These are phyloP conservation scores for Eutypa lata DNA, from an alignment of 2,329 filamentous ascomycete genomes.

Conservation along the genomic window DNA sequence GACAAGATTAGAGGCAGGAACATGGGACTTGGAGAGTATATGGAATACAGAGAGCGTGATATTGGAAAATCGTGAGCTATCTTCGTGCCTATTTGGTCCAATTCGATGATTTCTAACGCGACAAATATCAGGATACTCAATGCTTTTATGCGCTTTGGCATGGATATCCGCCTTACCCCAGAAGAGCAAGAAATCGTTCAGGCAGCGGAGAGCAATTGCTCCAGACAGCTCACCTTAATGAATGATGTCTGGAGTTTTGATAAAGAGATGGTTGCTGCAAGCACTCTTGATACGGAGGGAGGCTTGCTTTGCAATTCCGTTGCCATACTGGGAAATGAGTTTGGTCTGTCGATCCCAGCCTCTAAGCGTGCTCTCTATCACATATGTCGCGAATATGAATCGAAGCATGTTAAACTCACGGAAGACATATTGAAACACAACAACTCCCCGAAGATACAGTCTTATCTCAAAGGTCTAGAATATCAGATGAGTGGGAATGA, in stretches of 20 bases:
- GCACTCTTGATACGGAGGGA: constrained; percentile 20
- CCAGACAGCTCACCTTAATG: constrained; percentile 32
- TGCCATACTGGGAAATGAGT: constrained; percentile 21
- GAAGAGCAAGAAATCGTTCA: constrained; percentile 20
- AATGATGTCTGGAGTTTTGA: constrained; percentile 38
- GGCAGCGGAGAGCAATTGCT: constrained; percentile 28
- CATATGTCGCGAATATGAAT: constrained; percentile 13
- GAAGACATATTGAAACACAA: constrained; percentile 4
- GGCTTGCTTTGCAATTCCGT: constrained; percentile 30
- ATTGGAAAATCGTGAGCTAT: constrained; percentile 32
- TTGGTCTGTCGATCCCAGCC: constrained; percentile 14
- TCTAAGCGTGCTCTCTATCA: constrained; percentile 14
- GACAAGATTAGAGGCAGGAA: constrained; percentile 18
- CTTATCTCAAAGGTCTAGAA: constrained; percentile 31
- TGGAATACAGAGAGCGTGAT: constrained; percentile 33
- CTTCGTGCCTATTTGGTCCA: background rate
- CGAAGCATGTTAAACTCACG: constrained; percentile 11
- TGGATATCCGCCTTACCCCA: constrained; percentile 21
- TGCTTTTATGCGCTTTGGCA: constrained; percentile 32
- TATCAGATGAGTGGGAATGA: constrained; percentile 25
- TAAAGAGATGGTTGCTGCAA: constrained; percentile 28
- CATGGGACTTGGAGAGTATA: constrained; percentile 26
- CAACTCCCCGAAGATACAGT: constrained; percentile 1
- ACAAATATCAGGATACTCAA: constrained; percentile 19
- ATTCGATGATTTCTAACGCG: background rate